A percentile compares a stretch with the other conserved stretches of the same genome.
These are phyloP conservation scores for Phaffomyces opuntiae DNA, from an alignment of 805 yeast species.

Conservation along the genomic window DNA sequence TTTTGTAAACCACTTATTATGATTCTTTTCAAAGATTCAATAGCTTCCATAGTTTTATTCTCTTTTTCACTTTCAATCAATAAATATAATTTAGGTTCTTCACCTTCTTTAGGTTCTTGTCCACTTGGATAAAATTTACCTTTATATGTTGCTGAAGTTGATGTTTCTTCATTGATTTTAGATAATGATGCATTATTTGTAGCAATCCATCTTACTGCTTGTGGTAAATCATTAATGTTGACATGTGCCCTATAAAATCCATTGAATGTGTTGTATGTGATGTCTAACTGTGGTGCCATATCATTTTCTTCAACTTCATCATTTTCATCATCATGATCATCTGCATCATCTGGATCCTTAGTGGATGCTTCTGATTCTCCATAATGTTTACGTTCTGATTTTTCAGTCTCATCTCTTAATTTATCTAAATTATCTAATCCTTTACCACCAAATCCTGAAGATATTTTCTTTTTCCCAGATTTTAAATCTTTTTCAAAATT, in stretches of 20 bases:
- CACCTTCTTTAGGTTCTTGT: conserved; percentile 42
- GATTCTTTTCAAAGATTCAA: conserved; percentile 44
- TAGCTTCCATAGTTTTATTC: conserved; percentile 50
- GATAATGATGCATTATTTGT: conserved; percentile 58
- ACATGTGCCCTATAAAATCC: conserved; percentile 58
- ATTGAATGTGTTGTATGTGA: conserved; percentile 46
- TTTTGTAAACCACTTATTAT: conserved; percentile 51
- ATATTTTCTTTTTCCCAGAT: conserved; percentile 55
- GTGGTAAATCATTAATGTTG: conserved; percentile 80
- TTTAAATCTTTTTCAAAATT: conserved; percentile 55
- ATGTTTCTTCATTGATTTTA: conserved; percentile 61
- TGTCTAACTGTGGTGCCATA: conserved; percentile 26
- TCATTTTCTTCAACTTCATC: conserved; percentile 15
- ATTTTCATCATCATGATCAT: conserved; percentile 23
- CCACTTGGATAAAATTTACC: conserved; percentile 73
- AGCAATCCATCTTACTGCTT: conserved; percentile 69
- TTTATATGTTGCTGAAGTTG: conserved; percentile 71
- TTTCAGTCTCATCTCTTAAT: conserved; percentile 43
- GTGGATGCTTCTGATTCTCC: conserved; percentile 31
- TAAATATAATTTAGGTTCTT: conserved; percentile 70
- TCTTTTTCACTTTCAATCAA: conserved; percentile 71
- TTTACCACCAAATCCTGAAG: conserved; percentile 88
- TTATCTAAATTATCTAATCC: conserved; percentile 78
- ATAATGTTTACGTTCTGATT: conserved; percentile 42
- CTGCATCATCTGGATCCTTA: conserved; percentile 3